Evolutionary conservation across 306 rosid genomes (phyloP), one percentile per base, ranked within the genome.

Genomic region (Glycine soja): DNA sequence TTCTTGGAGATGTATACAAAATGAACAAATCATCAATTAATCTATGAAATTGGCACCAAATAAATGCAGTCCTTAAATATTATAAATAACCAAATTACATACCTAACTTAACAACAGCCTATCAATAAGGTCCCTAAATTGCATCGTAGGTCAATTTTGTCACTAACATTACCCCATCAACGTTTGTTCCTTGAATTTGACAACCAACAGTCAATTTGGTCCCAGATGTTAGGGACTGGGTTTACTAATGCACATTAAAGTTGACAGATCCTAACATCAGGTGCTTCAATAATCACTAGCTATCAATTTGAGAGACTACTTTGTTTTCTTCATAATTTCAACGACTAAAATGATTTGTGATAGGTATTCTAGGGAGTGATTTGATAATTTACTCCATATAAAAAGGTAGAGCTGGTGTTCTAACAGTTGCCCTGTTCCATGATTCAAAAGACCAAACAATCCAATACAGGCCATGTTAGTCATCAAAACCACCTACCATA

Each of bases 361-460:
- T 50, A 50, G 53, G 24, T 19, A 59, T 59, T 59, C 10, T 5
- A 59, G 66, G 40, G 66, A 24, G 38, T 59, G 66, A 54, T 54
- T 16, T 54, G 61, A 19, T 58, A 8, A 58, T 19, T 58, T 58
- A 19, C 13, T 58, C 65, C n/a, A 61, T 64, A 72, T 50, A 65
- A 51, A 77, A 53, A 19, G 8, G 57, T 53, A 40, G 47, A 40
- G 48, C 47, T 48, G 46, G 46, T 64, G 12, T 47, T 18, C 14
- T 48, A 50, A 52, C 30, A 52, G 7, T 38, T 53, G 48, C 43
- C 52, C 36, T 5, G 24, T 43, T 53, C 45, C 30, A 8, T 8
- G 34, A 67, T 53, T 52, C 74, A 52, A 75, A 15, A 74, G 59
- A 72, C 57, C 53, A 54, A 58, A 66, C 13, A 3, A 30, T 36